Evolutionary conservation across 108 stramenopile species (phyloP).

Genomic region (Cyclotella atomus): DNA sequence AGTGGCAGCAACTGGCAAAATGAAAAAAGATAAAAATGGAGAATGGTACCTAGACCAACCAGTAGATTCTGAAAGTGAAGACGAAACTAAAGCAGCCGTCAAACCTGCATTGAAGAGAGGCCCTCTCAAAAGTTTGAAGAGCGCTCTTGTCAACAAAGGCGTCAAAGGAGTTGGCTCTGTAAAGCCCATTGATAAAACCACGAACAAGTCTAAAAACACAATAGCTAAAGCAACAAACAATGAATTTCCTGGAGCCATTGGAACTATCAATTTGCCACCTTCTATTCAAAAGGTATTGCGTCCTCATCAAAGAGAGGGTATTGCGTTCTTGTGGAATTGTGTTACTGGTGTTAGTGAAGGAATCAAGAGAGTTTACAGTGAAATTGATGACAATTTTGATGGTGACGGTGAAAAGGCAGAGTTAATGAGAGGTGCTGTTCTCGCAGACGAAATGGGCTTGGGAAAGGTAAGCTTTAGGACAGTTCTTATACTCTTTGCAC

Average conservation of each 20-base stretch:
- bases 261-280: conserved; percentile 31
- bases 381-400: neutral
- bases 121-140: neutral
- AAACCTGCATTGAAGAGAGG: neutral
- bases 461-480: conserved; percentile 58
- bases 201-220: neutral
- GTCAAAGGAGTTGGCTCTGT: neutral
- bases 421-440: conserved; percentile 69
- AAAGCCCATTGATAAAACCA: neutral
- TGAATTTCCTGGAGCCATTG: neutral
- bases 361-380: conserved; percentile 12
- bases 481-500: conserved; percentile 50
- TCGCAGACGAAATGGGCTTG: conserved; percentile 95
- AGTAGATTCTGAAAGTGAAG: neutral
- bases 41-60: conserved; percentile 8
- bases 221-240: neutral
- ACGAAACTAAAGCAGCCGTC: neutral
- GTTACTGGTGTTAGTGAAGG: conserved; percentile 52
- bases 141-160: neutral
- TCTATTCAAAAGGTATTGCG: conserved; percentile 52
- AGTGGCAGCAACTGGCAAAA: conserved; percentile 23
- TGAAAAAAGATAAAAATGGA: conserved; percentile 29
- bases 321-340: conserved; percentile 80
- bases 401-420: neutral
- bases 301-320: conserved; percentile 73